These are phyloP conservation scores for Calonectria montana DNA, from an alignment of 2,329 filamentous ascomycete genomes.

Conservation along the genomic window DNA sequence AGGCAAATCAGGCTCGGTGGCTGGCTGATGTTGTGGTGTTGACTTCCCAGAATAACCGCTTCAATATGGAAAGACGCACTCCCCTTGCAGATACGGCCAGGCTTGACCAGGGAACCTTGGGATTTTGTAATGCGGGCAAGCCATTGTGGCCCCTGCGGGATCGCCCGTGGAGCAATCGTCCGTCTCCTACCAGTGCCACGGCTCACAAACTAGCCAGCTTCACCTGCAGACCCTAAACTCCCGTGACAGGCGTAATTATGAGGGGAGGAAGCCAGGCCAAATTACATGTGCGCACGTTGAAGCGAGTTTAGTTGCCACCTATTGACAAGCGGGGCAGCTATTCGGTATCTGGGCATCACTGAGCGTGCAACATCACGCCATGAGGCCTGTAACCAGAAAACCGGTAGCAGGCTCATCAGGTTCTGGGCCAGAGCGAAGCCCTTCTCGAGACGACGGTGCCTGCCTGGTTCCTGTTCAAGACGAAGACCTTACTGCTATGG, in stretches of 20 bases:
- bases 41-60: not conserved
- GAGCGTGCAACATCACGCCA: conserved; percentile 1
- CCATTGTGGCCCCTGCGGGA: not conserved
- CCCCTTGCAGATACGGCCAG: not conserved
- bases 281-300: not conserved
- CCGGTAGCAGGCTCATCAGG: not conserved
- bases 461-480: not conserved
- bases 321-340: not conserved
- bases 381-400: conserved; percentile 1
- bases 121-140: not conserved
- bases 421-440: not conserved
- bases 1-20: not conserved
- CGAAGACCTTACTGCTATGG: not conserved
- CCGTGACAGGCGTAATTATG: not conserved
- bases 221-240: not conserved
- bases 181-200: not conserved
- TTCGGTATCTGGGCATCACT: not conserved
- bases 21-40: not conserved
- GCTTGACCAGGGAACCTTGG: not conserved
- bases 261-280: not conserved
- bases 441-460: conserved; percentile 2
- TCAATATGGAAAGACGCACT: not conserved
- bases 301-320: not conserved
- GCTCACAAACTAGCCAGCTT: not conserved
- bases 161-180: not conserved